These are phyloP conservation scores for Orbilia brochopaga DNA, from an alignment of 2,329 filamentous ascomycete species.

Conservation along the genomic window DNA sequence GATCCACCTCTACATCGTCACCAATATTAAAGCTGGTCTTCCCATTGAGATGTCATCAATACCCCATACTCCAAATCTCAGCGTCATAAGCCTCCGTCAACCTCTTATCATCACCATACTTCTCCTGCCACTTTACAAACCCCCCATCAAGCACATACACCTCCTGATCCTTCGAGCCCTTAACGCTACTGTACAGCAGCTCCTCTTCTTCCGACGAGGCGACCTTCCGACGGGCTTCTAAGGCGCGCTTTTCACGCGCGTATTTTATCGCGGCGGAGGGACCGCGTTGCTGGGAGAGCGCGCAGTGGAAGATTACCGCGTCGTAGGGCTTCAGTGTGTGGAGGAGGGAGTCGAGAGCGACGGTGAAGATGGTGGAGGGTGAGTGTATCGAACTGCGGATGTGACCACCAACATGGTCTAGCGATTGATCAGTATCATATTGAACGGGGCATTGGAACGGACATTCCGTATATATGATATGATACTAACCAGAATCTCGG, in stretches of 20 bases:
- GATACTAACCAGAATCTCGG: conserved; percentile 72
- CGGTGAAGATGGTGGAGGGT: conserved; percentile 75
- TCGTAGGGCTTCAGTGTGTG: conserved; percentile 77
- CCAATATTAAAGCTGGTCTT: too few relatives aligned
- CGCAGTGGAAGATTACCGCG: conserved; percentile 91
- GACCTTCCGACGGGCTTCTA: conserved; percentile 55
- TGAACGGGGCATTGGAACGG: too few relatives aligned
- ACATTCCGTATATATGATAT: too few relatives aligned
- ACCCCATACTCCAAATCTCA: conserved; percentile 76
- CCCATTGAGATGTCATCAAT: too few relatives aligned
- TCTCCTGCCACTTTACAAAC: conserved; percentile 88
- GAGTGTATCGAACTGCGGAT: conserved; percentile 77
- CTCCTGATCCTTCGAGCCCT: conserved; percentile 64
- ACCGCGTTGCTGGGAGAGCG: conserved; percentile 86
- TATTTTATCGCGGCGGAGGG: conserved; percentile 84
- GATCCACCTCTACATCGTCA: too few relatives aligned
- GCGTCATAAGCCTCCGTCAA: conserved; percentile 84
- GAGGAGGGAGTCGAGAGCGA: conserved; percentile 79
- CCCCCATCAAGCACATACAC: conserved; percentile 83
- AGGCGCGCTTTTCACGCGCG: conserved; percentile 68
- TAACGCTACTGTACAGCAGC: conserved; percentile 52
- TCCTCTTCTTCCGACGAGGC: conserved; percentile 51
- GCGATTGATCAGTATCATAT: conserved; percentile 19
- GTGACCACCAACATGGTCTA: conserved; percentile 61
- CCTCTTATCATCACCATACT: conserved; percentile 75